These are phyloP conservation scores for Pyricularia grisea DNA, from an alignment of 2,329 filamentous ascomycete species.

Conservation along the genomic window DNA sequence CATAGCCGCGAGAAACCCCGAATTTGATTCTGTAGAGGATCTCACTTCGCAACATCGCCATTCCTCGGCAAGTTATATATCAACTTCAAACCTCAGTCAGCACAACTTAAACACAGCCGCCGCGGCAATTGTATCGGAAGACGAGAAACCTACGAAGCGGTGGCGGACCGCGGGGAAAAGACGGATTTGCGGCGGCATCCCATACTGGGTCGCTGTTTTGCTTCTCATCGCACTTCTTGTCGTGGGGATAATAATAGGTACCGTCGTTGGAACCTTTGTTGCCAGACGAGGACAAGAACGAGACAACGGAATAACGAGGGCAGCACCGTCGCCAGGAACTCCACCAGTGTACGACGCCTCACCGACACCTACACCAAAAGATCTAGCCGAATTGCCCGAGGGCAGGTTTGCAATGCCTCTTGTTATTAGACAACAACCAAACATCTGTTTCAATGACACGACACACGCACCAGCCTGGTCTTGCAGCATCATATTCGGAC, in stretches of 20 bases:
- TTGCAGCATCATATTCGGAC: conserved; percentile 42
- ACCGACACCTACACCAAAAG: conserved; percentile 39
- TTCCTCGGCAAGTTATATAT: conserved; percentile 41
- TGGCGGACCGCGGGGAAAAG: conserved; percentile 45
- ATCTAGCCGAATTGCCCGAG: conserved; percentile 40
- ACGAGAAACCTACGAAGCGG: conserved; percentile 32
- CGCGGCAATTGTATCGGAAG: conserved; percentile 30
- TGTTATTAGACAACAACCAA: conserved; percentile 36
- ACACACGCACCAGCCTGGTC: conserved; percentile 51
- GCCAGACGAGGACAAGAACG: conserved; percentile 23
- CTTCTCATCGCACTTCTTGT: conserved; percentile 37
- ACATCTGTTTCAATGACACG: conserved; percentile 47
- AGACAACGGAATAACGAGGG: conserved; percentile 14
- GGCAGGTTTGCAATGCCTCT: conserved; percentile 49
- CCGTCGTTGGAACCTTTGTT: conserved; percentile 42
- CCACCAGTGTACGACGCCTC: conserved; percentile 35
- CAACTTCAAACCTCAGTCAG: conserved; percentile 35
- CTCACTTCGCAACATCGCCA: conserved; percentile 37
- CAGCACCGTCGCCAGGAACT: conserved; percentile 15
- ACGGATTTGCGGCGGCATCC: conserved; percentile 49
- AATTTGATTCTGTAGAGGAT: conserved; percentile 51
- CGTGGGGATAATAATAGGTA: conserved; percentile 45
- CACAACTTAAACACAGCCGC: conserved; percentile 46
- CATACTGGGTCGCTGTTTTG: conserved; percentile 51
- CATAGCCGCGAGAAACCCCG: conserved; percentile 50